phyloP scores from a whole-genome alignment of 495 filamentous ascomycete species.

The Sporormia fimetaria region DNA sequence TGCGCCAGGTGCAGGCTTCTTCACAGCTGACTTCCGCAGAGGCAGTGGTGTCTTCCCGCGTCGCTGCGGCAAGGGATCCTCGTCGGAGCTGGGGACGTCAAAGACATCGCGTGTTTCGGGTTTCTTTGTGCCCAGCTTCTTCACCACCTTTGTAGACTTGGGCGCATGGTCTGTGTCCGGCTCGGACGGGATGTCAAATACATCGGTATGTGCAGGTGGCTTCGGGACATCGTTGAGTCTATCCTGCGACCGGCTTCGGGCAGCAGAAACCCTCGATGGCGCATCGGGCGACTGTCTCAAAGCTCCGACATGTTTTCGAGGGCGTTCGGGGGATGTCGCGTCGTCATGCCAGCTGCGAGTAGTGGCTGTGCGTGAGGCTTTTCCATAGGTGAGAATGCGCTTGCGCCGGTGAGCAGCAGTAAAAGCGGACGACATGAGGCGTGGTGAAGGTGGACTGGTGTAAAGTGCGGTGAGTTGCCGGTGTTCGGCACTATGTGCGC shows the following conservation, averaged over 20 bases:
- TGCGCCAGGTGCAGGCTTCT: too few relatives aligned
- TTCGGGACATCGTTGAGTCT: neutral
- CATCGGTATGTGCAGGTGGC: neutral
- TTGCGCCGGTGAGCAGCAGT: constrained; percentile 18
- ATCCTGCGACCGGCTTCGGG: neutral
- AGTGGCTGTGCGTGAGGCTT: constrained; percentile 16
- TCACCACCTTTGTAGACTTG: neutral
- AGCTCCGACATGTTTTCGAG: constrained; percentile 8
- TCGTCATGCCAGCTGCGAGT: constrained; percentile 6
- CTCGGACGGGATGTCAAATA: neutral
- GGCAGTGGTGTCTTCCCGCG: constrained; percentile 3
- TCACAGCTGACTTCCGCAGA: constrained; percentile 2
- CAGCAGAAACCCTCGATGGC: too few relatives aligned
- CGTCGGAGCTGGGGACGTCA: constrained; percentile 35
- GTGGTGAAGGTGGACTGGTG: constrained; percentile 6
- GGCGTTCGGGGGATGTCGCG: constrained; percentile 17
- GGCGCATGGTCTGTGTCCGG: neutral
- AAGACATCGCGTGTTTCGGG: constrained; percentile 10
- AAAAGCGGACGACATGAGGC: constrained; percentile 16
- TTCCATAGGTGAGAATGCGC: constrained; percentile 23
- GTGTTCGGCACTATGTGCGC: too few relatives aligned
- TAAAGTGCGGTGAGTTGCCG: too few relatives aligned
- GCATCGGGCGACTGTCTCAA: neutral
- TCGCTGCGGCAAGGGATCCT: constrained; percentile 22
- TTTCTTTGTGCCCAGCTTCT: neutral